A percentile compares a stretch with the other conserved stretches of the same genome.
phyloP scores from a whole-genome alignment of 495 filamentous ascomycete species.

The Thozetella sp. region DNA sequence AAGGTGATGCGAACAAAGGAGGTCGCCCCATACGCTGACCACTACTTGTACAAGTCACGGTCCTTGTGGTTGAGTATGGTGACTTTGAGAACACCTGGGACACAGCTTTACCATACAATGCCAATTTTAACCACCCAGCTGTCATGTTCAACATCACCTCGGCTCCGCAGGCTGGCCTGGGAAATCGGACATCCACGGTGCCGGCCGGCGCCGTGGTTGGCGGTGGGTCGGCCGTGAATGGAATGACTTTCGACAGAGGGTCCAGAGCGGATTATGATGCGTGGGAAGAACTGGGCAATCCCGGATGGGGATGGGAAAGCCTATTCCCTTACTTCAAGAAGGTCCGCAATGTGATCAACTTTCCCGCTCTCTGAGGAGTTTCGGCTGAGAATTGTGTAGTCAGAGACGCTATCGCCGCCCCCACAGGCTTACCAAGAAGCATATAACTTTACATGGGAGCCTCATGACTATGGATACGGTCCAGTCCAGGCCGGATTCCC shows the following conservation, averaged over 20 bases:
- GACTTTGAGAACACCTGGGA: slow-evolving; percentile 23
- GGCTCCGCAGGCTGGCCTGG: slow-evolving; percentile 9
- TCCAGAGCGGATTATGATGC: slow-evolving; percentile 58
- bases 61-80: slow-evolving; percentile 47
- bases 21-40: not conserved
- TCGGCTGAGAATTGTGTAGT: slow-evolving; percentile 2
- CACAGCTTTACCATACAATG: slow-evolving; percentile 14
- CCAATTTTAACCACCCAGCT: not conserved
- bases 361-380: no score
- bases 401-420: slow-evolving; percentile 8
- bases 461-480: slow-evolving; percentile 9
- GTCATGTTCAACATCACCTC: slow-evolving; percentile 22
- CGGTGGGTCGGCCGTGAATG: slow-evolving; percentile 39
- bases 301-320: slow-evolving; percentile 59
- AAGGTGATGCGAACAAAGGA: not conserved
- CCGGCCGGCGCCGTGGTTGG: slow-evolving; percentile 29
- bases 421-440: slow-evolving; percentile 21
- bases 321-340: slow-evolving; percentile 44
- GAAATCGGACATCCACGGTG: slow-evolving; percentile 14
- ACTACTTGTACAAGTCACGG: slow-evolving; percentile 27
- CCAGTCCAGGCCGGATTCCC: slow-evolving; percentile 10
- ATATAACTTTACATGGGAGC: slow-evolving; percentile 11
- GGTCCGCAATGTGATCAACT: slow-evolving; percentile 17
- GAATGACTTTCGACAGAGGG: slow-evolving; percentile 46
- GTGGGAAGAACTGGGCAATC: slow-evolving; percentile 59